Base-by-base conservation (phyloP, 805 yeast species). In the Torulaspora franciscae region DNA sequence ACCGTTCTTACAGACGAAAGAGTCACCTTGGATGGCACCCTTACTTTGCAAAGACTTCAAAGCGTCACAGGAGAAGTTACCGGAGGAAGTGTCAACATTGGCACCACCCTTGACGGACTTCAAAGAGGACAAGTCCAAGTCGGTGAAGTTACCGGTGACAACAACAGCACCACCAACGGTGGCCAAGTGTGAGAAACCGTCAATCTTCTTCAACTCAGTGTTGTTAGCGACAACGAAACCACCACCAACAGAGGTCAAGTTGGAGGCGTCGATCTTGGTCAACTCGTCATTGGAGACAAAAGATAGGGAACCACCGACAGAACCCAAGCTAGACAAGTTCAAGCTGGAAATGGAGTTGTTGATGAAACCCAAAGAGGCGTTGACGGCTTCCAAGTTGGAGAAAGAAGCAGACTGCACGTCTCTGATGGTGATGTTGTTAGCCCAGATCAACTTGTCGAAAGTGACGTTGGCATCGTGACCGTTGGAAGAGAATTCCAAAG, bases 81-180 rank as follows among this genome's bases (percentile, higher is more conserved):
- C 49, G 65, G 86, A 84, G 47, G 71, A 65, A 49, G 96, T 76
- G 66, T 83, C 83, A 64, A 93, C 76, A 63, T 73, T 72, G 72
- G 90, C 95, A 69, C 95, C 96, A 79, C 99, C 99, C 66, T 80
- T 79, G 61, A 93, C 95, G 62, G 83, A 78, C 59, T 69, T 73
- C 67, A 93, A 80, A 28, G 78, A 61, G 55, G 83, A 79, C 67
- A 93, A 78, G 50, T 88, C 72, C 64, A 93, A 93, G 62, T 80
- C 77, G 66, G 81, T 74, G 71, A 88, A 87, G 70, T 77, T 73
- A 76, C 99, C 99, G 55, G 68, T 70, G 54, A 91, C 70, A 65
- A 74, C 75, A 55, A 91, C 80, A 59, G 98, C 93, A 78, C 99
- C 98, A 65, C 85, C 86, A 60, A 91, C 79, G 49, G 85, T 69